Conservation (phyloP, 2,329 filamentous ascomycete species). For the Penicillium sumatraense region DNA sequence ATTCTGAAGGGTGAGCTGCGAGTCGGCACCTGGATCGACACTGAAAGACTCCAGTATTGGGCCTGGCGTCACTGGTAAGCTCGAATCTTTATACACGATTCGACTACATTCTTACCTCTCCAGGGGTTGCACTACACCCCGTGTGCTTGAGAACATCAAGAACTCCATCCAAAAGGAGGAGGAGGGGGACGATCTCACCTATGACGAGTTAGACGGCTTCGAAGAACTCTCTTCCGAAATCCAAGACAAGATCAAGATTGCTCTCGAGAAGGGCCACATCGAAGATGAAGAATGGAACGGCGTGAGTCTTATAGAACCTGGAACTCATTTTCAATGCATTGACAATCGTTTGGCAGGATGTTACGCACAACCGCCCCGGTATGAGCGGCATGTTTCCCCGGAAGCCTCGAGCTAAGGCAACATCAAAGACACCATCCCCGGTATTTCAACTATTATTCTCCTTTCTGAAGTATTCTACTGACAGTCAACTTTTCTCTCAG, state of each 20-base stretch:
- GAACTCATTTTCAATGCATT: background rate
- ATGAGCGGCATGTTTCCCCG: conserved; percentile 59
- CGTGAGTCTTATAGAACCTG: conserved; percentile 56
- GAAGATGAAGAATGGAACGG: conserved; percentile 86
- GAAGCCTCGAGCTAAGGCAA: background rate
- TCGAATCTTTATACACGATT: background rate
- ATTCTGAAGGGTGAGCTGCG: conserved; percentile 80
- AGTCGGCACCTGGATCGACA: conserved; percentile 73
- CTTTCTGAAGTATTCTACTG: too few species aligned
- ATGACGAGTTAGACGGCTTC: conserved; percentile 72
- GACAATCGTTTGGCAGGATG: conserved; percentile 59
- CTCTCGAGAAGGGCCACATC: conserved; percentile 77
- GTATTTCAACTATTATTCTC: background rate
- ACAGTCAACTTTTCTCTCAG: background rate
- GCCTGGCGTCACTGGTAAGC: conserved; percentile 85
- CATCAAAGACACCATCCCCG: background rate
- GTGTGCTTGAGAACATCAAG: conserved; percentile 68
- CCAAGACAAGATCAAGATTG: conserved; percentile 74
- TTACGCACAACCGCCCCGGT: conserved; percentile 70
- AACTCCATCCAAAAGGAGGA: conserved; percentile 49
- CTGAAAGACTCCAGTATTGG: conserved; percentile 66
- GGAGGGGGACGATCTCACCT: conserved; percentile 45
- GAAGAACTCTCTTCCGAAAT: conserved; percentile 73
- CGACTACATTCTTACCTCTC: background rate
- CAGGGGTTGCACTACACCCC: conserved; percentile 88